Evolutionary conservation across 169 alveolate genomes (phyloP).

Genomic region (Amoebophrya sp.): DNA sequence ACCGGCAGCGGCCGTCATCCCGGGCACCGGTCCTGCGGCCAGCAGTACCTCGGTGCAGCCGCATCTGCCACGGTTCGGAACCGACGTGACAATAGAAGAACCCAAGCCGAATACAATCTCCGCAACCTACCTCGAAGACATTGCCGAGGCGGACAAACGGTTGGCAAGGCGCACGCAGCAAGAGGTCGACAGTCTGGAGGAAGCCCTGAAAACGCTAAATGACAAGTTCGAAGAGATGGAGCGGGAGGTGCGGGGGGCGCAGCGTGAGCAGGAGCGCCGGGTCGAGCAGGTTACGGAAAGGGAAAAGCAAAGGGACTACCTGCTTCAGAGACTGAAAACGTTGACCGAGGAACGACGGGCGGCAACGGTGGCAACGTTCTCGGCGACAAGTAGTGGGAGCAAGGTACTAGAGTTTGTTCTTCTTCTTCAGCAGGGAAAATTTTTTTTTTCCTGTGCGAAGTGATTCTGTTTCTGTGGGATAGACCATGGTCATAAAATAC

Average conservation of each 20-base stretch:
- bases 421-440: too few relatives aligned
- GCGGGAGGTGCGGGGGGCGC: neutral
- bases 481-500: too few relatives aligned
- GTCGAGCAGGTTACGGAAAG: neutral
- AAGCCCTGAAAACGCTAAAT: neutral
- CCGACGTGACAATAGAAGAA: neutral
- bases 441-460: too few relatives aligned
- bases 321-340: neutral
- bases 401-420: neutral
- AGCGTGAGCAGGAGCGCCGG: neutral
- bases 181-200: neutral
- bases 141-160: slow-evolving; percentile 3
- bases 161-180: neutral
- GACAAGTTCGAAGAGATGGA: neutral
- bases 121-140: neutral
- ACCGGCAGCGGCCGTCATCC: neutral
- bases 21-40: neutral
- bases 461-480: too few relatives aligned
- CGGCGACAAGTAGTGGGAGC: neutral
- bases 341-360: neutral
- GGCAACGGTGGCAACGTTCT: neutral
- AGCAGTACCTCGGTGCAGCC: neutral
- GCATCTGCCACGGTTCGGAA: neutral
- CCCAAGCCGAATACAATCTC: neutral
- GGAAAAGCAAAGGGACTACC: neutral